Percentiles rank a stretch among this genome's conserved stretches.
Conservation (phyloP, 306 rosid species). For the Cucurbita pepo region DNA sequence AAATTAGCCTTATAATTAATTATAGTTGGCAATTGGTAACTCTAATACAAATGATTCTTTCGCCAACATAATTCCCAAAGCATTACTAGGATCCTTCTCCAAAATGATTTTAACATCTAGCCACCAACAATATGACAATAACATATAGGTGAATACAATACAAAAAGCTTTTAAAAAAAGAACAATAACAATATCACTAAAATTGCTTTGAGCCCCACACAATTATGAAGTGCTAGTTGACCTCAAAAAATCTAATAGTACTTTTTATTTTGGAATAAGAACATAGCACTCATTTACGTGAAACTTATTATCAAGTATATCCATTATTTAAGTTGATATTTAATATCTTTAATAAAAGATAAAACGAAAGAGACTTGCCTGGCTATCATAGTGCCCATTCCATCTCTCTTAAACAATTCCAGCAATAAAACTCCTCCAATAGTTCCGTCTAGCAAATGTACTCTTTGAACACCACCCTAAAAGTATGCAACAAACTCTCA, state of each 20-base stretch:
- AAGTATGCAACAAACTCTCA: conserved; percentile 9
- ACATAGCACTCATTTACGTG: not conserved
- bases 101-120: not conserved
- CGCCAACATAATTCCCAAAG: not conserved
- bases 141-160: not conserved
- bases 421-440: conserved; percentile 75
- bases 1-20: not conserved
- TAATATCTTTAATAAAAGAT: not conserved
- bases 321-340: not conserved
- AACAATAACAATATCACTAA: not conserved
- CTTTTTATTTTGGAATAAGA: not conserved
- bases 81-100: not conserved
- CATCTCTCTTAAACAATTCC: conserved; percentile 94
- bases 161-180: not conserved
- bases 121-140: not conserved
- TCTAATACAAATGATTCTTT: not conserved
- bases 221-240: not conserved
- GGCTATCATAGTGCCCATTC: conserved; percentile 98
- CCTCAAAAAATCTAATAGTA: not conserved
- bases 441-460: conserved; percentile 92
- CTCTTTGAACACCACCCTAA: conserved; percentile 99
- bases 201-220: not conserved
- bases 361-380: conserved; percentile 35
- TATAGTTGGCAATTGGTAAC: not conserved
- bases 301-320: not conserved